Evolutionary conservation across 2,329 filamentous ascomycete species (phyloP), one percentile per base, ranked within the genome.

Genomic region (Stemphylium beticola): DNA sequence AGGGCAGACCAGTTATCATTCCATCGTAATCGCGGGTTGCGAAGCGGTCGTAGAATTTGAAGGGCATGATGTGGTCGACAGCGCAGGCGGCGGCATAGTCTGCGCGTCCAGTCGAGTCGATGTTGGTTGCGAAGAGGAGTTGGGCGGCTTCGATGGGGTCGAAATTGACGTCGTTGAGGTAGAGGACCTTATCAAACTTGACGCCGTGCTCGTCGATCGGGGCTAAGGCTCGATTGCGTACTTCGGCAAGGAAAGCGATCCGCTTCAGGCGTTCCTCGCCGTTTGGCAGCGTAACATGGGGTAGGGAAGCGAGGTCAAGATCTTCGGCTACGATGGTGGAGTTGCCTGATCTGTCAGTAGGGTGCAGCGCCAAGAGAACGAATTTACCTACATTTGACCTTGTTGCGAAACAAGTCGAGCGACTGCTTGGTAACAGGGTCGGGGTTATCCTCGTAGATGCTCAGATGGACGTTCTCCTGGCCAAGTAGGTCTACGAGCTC

Each of bases 41-140:
- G 70, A 90, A 92, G 0, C 87, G 85, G 70, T 92, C 90, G 72
- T 92, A 92, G 69, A 86, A 90, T 36, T 84, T 80, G 58, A 88
- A 85, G 0, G 88, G 85, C 49, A 84, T 82, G 57, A 86, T 83
- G 65, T 87, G 91, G 74, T 92, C 89, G 32, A 90, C 76, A 0
- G 87, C 87, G 66, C 89, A 92, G 3, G 87, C 87, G 0, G 88
- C 86, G 4, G 86, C 83, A 63, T 91, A 92, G 47, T 74, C 64
- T 14, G 78, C 73, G 11, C 69, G 71, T 10, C 87, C 87, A 26
- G 81, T 74, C 7, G 77, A 71, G 49, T 82, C 78, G 17, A 77
- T 72, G 60, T 87, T 84, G 4, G 85, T 87, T 2, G 83, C 84
- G 64, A 91, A 90, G 8, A 92, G 77, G 5, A 87, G 77, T 57